Conservation (phyloP, 2,329 filamentous ascomycete genomes). For the Metarhizium humberi region DNA sequence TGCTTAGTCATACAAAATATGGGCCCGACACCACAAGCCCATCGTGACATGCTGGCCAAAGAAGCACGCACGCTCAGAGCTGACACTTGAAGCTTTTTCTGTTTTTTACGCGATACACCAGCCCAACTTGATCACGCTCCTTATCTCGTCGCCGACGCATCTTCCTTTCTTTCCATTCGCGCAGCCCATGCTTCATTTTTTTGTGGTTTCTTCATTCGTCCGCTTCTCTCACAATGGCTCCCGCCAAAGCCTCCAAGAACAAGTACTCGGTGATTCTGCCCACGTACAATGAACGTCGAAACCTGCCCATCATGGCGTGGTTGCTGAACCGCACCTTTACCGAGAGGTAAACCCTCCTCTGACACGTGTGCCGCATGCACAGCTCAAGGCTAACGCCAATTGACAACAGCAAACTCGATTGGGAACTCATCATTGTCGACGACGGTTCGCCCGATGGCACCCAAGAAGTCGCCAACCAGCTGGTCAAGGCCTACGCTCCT, state of each 20-base stretch:
- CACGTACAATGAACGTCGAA: constrained; percentile 96
- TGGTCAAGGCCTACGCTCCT: constrained; percentile 73
- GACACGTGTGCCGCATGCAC: background rate
- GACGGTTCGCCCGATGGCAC: constrained; percentile 96
- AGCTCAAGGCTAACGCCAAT: background rate
- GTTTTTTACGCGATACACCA: background rate
- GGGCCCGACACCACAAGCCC: background rate
- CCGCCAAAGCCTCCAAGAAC: constrained; percentile 37
- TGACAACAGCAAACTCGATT: constrained; percentile 70
- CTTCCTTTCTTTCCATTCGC: background rate
- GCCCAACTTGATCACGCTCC: constrained; percentile 18
- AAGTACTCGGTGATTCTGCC: constrained; percentile 97
- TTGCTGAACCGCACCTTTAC: constrained; percentile 87
- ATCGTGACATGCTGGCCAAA: constrained; percentile 4
- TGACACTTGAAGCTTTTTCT: background rate
- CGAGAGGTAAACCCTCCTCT: constrained; percentile 55
- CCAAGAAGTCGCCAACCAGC: constrained; percentile 80
- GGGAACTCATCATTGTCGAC: constrained; percentile 97
- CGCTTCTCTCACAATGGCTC: constrained; percentile 33
- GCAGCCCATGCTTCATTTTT: background rate
- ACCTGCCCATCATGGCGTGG: constrained; percentile 93
- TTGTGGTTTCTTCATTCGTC: background rate
- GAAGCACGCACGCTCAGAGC: background rate
- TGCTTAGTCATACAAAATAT: background rate
- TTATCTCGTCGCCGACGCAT: background rate